Percentiles rank a stretch among this genome's conserved stretches.
phyloP scores from a whole-genome alignment of 768 basidiomycete genomes.

The Phlebiopsis gigantea region DNA sequence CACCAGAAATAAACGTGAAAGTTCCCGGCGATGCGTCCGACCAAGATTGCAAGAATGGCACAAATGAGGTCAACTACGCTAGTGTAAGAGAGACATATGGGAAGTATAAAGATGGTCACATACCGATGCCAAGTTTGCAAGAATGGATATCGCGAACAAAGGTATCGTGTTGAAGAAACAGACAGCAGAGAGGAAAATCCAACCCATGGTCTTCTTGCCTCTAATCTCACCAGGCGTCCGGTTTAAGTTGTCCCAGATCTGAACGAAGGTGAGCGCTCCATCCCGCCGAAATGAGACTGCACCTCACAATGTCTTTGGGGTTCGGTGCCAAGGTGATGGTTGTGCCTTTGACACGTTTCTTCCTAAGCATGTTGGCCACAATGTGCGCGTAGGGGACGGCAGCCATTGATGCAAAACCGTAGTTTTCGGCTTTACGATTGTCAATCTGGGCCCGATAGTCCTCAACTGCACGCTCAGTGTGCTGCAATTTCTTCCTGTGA shows the following conservation, averaged over 20 bases:
- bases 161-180: slow-evolving; percentile 97
- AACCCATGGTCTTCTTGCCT: slow-evolving; percentile 70
- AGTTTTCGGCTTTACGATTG: slow-evolving; percentile 76
- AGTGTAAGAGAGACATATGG: background rate
- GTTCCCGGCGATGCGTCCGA: slow-evolving; percentile 49
- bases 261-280: background rate
- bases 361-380: slow-evolving; percentile 64
- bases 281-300: background rate
- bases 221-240: slow-evolving; percentile 60
- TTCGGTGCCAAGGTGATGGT: slow-evolving; percentile 74
- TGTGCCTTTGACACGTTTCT: slow-evolving; percentile 71
- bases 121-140: slow-evolving; percentile 86
- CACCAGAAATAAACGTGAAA: slow-evolving; percentile 88
- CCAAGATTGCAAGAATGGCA: slow-evolving; percentile 77
- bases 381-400: slow-evolving; percentile 85
- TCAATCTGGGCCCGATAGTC: slow-evolving; percentile 69
- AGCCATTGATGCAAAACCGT: slow-evolving; percentile 90
- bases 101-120: slow-evolving; percentile 20
- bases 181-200: slow-evolving; percentile 66
- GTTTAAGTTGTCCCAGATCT: slow-evolving; percentile 92
- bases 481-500: slow-evolving; percentile 38
- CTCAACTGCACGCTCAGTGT: slow-evolving; percentile 71
- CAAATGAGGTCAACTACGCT: slow-evolving; percentile 55
- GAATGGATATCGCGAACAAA: slow-evolving; percentile 80
- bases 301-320: slow-evolving; percentile 81